A percentile compares a stretch with the other conserved stretches of the same genome.
Evolutionary conservation across 441 rosid genomes (phyloP).

Genomic region (Erodium texanum): DNA sequence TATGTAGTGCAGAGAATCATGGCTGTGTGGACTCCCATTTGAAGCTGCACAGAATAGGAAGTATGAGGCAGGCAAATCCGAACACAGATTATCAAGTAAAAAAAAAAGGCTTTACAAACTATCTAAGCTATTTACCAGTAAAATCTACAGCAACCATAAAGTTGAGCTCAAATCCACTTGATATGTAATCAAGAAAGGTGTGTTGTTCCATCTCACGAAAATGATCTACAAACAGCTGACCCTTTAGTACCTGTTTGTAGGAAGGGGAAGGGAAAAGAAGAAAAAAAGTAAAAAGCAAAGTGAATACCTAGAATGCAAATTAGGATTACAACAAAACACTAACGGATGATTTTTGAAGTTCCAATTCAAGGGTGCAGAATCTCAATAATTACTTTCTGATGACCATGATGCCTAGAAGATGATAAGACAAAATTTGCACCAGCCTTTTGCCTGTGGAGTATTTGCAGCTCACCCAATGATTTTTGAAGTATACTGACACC

Average conservation of each 20-base stretch:
- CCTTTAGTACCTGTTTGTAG: slow-evolving; percentile 41
- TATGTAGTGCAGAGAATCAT: slow-evolving; percentile 66
- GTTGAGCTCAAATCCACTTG: slow-evolving; percentile 75
- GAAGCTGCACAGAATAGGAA: slow-evolving; percentile 41
- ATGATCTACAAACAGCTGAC: slow-evolving; percentile 63
- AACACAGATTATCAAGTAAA: slow-evolving; percentile 3
- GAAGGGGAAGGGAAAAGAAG: not conserved
- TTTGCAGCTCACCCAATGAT: slow-evolving; percentile 56
- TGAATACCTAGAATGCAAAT: not conserved
- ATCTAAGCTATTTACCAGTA: slow-evolving; percentile 39
- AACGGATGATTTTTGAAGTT: not conserved
- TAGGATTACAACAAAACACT: not conserved
- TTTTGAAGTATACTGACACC: slow-evolving; percentile 52
- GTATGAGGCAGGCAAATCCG: slow-evolving; percentile 7
- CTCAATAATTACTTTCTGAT: slow-evolving; percentile 44
- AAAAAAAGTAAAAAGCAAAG: not conserved
- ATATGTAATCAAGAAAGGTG: slow-evolving; percentile 73
- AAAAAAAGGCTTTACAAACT: not conserved
- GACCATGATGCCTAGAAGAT: slow-evolving; percentile 25
- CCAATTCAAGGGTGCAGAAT: not conserved
- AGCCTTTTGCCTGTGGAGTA: slow-evolving; percentile 36
- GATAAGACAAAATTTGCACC: slow-evolving; percentile 40
- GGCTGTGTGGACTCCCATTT: slow-evolving; percentile 60
- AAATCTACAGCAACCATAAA: slow-evolving; percentile 92
- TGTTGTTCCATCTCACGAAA: slow-evolving; percentile 50